Evolutionary conservation across 2,329 filamentous ascomycete species (phyloP), one percentile per base, ranked within the genome.

Genomic region (Boeremia lycopersici): DNA sequence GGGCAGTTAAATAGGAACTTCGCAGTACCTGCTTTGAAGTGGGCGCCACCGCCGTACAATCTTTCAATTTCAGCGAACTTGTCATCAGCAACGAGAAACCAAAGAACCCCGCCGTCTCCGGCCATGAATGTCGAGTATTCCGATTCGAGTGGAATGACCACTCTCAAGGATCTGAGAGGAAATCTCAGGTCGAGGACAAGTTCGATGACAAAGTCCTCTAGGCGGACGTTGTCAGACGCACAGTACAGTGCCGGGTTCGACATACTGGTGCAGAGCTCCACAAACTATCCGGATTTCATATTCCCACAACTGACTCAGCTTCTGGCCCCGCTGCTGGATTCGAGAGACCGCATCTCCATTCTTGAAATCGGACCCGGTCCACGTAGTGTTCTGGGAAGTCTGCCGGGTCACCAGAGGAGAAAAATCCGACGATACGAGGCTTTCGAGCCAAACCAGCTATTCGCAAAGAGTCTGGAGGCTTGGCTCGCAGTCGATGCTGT

Each of bases 281-380:
- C 13, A 9, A 75, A 61, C 0, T 84, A 86, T 67, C 60, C 75
- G 63, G 68, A 80, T 43, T 86, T 85, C 67, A 78, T 85, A 29
- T 70, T 80, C 38, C 81, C 83, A 41, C 77, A 83, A 36, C 69
- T 86, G 5, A 71, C 72, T 44, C 62, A 69, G 31, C 56, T 82
- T 0, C 61, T 86, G 2, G 43, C 49, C 1, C 61, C 76, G 49
- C 71, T 83, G 30, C 67, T 81, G 59, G 63, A 72, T 31, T 79
- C 78, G 6, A 76, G 74, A 28, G 44, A 6, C 25, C 41, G 63
- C 11, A 69, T 87, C 56, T 86, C 84, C 3, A 78, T 81, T 13
- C 75, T 88, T 6, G 86, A 88, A 61, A 81, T 87, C 44, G 83
- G 84, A 59, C 83, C 86, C 0, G 85, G 85, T 8, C 79, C 82